Evolutionary conservation across 768 basidiomycete genomes (phyloP).

Genomic region (Lactarius sanguifluus): DNA sequence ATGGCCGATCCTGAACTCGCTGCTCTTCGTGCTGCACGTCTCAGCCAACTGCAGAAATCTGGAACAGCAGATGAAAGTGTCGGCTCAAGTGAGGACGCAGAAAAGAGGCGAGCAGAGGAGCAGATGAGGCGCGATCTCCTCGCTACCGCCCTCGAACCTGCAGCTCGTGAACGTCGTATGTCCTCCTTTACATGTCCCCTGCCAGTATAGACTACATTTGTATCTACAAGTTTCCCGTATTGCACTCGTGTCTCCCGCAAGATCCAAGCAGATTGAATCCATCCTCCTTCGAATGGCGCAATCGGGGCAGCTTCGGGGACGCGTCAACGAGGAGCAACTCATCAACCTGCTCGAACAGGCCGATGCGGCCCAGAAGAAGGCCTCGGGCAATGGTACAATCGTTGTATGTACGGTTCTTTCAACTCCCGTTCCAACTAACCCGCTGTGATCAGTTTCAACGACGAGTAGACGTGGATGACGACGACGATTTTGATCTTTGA

Average conservation of each 20-base stretch:
- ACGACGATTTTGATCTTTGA: conserved; percentile 38
- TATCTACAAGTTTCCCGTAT: conserved; percentile 74
- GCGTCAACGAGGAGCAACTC: conserved; percentile 77
- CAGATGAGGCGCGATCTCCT: conserved; percentile 68
- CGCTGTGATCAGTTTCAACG: conserved; percentile 29
- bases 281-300: conserved; percentile 83
- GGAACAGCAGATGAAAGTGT: conserved; percentile 35
- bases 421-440: background rate
- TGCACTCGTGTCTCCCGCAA: conserved; percentile 78
- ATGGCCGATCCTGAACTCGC: conserved; percentile 43
- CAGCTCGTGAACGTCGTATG: conserved; percentile 30
- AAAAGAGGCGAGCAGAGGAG: conserved; percentile 53
- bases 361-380: conserved; percentile 47
- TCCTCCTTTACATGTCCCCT: conserved; percentile 2
- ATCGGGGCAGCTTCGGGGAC: conserved; percentile 72
- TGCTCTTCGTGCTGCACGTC: conserved; percentile 46
- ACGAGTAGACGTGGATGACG: conserved; percentile 33
- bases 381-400: conserved; percentile 41
- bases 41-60: conserved; percentile 41
- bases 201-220: background rate
- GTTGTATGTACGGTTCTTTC: conserved; percentile 37
- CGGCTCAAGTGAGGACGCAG: conserved; percentile 54
- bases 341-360: conserved; percentile 81
- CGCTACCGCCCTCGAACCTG: conserved; percentile 28
- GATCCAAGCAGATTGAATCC: conserved; percentile 76